phyloP scores from a whole-genome alignment of 148 eudicot species.

The Cornus suecica region DNA sequence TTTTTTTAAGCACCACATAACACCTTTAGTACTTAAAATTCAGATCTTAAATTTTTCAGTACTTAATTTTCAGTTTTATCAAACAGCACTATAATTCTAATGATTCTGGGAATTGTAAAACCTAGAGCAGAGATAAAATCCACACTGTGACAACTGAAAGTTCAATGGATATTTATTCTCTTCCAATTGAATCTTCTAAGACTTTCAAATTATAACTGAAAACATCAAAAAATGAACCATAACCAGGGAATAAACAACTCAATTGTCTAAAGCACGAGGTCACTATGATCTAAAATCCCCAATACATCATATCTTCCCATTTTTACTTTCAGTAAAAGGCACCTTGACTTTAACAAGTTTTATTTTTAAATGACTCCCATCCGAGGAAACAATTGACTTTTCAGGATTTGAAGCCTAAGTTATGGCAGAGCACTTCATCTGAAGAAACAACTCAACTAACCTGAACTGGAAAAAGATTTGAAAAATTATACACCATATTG shows the following conservation, averaged over 20 bases:
- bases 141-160: neutral
- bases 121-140: neutral
- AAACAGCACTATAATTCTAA: no score
- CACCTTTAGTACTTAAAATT: no score
- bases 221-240: neutral
- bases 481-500: neutral
- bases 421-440: neutral
- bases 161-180: neutral
- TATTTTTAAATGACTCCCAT: neutral
- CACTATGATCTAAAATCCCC: neutral
- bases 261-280: neutral
- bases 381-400: neutral
- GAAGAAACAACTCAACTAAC: neutral
- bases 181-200: no score
- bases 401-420: neutral
- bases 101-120: neutral
- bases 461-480: neutral
- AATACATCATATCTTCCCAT: neutral
- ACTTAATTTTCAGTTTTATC: no score
- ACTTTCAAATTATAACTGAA: neutral
- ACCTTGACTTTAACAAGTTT: neutral
- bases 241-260: neutral
- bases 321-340: slow-evolving; percentile 2
- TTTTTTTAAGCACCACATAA: no score
- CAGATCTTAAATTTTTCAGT: no score